These are phyloP conservation scores for Quercus suber DNA, from an alignment of 306 rosid genomes.

Conservation along the genomic window DNA sequence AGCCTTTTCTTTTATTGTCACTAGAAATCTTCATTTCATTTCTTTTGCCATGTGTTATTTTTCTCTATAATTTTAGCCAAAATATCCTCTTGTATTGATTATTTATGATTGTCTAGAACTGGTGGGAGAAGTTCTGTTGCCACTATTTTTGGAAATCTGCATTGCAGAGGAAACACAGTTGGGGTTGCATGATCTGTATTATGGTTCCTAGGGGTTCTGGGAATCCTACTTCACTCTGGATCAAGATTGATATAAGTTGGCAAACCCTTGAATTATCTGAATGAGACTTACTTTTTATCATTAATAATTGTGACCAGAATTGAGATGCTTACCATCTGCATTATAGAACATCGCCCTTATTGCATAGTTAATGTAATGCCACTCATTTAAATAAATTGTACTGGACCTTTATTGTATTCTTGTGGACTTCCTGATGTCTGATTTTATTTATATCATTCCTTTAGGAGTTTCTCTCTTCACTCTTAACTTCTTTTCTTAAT, in stretches of 20 bases:
- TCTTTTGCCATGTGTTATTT: no score
- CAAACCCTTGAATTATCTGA: background rate
- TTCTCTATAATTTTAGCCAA: no score
- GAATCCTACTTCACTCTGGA: background rate
- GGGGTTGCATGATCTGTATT: no score
- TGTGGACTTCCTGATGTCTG: background rate
- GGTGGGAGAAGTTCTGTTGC: background rate
- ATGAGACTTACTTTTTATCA: background rate
- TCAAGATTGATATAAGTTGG: background rate
- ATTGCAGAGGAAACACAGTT: no score
- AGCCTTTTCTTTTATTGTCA: no score
- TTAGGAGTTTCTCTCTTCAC: background rate
- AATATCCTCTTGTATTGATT: background rate
- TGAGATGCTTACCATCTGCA: conserved; percentile 9
- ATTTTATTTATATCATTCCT: conserved; percentile 2
- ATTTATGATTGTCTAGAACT: background rate
- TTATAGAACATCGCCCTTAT: conserved; percentile 9
- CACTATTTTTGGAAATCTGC: no score
- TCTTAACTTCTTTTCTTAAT: conserved; percentile 19
- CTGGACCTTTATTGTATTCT: background rate
- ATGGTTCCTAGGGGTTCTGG: background rate
- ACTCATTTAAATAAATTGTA: background rate
- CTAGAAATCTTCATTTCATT: no score
- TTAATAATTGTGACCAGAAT: conserved; percentile 7
- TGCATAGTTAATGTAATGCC: background rate